These are phyloP conservation scores for Pseudomassariella vexata DNA, from an alignment of 2,329 filamentous ascomycete genomes.

Conservation along the genomic window DNA sequence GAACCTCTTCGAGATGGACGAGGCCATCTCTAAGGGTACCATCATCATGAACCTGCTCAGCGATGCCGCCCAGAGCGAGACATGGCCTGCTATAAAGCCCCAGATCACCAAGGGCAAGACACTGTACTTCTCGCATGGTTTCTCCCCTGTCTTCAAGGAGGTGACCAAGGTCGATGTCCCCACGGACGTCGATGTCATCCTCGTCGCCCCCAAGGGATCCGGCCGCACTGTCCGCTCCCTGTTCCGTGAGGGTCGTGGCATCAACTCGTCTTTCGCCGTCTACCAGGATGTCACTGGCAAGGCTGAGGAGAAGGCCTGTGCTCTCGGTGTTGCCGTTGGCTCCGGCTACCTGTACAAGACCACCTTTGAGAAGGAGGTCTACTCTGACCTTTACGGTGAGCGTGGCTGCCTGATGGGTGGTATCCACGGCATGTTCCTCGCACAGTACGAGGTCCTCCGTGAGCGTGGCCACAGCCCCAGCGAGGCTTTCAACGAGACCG, in stretches of 20 bases:
- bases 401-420: slow-evolving; percentile 99
- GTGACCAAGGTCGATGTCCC: slow-evolving; percentile 98
- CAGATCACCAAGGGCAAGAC: slow-evolving; percentile 99
- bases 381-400: slow-evolving; percentile 99
- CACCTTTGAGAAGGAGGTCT: slow-evolving; percentile 99
- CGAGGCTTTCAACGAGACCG: slow-evolving; percentile 99
- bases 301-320: slow-evolving; percentile 95
- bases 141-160: slow-evolving; percentile 99
- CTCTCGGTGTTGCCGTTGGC: slow-evolving; percentile 93
- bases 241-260: slow-evolving; percentile 98
- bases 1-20: slow-evolving; percentile 98
- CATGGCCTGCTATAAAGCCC: slow-evolving; percentile 97
- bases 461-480: slow-evolving; percentile 96
- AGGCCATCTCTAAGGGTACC: slow-evolving; percentile 88
- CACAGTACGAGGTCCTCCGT: slow-evolving; percentile 99
- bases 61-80: slow-evolving; percentile 97
- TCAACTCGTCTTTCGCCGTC: slow-evolving; percentile 98
- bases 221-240: slow-evolving; percentile 97
- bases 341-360: slow-evolving; percentile 99
- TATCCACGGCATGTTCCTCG: slow-evolving; percentile 99
- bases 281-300: slow-evolving; percentile 98
- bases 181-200: slow-evolving; percentile 95
- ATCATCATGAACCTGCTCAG: slow-evolving; percentile 99
- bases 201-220: slow-evolving; percentile 98
- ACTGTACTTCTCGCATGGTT: slow-evolving; percentile 99